These are phyloP conservation scores for Barnettozyma sucrosica DNA, from an alignment of 805 yeast species.

Conservation along the genomic window DNA sequence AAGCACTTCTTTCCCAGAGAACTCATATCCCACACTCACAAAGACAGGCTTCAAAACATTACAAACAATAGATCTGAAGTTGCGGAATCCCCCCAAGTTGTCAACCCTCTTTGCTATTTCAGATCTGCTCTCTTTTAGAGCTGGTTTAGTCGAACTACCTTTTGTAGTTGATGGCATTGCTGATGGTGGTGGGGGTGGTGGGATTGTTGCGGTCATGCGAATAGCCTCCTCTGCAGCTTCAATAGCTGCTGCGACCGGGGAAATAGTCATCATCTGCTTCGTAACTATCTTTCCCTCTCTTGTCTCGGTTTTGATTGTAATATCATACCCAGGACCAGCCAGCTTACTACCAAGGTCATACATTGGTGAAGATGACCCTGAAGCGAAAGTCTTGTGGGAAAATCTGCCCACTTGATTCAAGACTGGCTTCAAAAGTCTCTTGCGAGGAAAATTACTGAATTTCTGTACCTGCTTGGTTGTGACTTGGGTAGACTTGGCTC, in stretches of 20 bases:
- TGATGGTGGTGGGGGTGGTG: neutral
- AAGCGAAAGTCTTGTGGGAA: neutral
- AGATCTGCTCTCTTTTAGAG: neutral
- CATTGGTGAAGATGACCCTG: neutral
- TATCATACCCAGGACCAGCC: neutral
- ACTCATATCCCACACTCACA: neutral
- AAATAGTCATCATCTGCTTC: neutral
- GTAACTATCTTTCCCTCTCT: neutral
- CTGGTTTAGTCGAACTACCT: neutral
- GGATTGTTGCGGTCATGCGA: neutral
- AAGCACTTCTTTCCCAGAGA: neutral
- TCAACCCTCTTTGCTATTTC: neutral
- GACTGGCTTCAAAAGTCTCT: neutral
- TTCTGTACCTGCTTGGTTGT: neutral
- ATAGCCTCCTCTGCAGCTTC: neutral
- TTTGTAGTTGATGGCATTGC: neutral
- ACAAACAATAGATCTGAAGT: neutral
- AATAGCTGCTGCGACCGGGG: neutral
- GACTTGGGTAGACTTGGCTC: neutral
- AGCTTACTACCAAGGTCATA: neutral
- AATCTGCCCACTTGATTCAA: neutral
- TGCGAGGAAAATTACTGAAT: neutral
- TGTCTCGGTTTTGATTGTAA: neutral
- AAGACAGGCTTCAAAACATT: neutral
- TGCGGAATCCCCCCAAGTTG: neutral